These are phyloP conservation scores for Stagonosporopsis chrysanthemi DNA, from an alignment of 2,329 filamentous ascomycete species.

Conservation along the genomic window DNA sequence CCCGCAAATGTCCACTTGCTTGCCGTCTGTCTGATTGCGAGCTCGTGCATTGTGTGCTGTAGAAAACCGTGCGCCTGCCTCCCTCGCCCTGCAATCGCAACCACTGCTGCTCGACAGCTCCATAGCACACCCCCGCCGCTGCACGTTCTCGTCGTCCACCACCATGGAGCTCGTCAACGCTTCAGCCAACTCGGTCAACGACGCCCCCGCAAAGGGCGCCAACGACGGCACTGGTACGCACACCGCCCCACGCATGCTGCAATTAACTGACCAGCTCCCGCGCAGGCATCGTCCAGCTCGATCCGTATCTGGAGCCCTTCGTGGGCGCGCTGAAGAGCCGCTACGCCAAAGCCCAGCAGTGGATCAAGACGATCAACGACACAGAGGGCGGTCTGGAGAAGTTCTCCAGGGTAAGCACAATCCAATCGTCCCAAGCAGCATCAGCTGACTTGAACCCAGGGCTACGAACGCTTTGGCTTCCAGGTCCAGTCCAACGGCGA, in stretches of 20 bases:
- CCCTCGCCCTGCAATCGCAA: constrained; percentile 20
- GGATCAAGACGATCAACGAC: constrained; percentile 84
- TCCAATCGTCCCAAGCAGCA: neutral
- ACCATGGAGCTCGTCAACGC: constrained; percentile 54
- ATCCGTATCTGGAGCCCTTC: constrained; percentile 90
- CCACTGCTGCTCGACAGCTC: constrained; percentile 21
- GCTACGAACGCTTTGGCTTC: constrained; percentile 85
- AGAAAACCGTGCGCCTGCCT: constrained; percentile 20
- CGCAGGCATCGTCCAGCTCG: constrained; percentile 82
- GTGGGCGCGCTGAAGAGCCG: constrained; percentile 76
- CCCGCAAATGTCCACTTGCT: constrained; percentile 41
- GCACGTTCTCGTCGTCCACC: constrained; percentile 21
- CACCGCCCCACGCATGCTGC: neutral
- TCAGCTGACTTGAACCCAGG: constrained; percentile 60
- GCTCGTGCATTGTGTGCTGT: constrained; percentile 19
- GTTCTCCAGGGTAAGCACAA: constrained; percentile 75
- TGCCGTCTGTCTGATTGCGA: constrained; percentile 18
- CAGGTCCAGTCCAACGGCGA: constrained; percentile 82
- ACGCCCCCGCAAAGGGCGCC: constrained; percentile 61
- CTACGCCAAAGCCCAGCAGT: constrained; percentile 80
- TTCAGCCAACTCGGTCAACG: constrained; percentile 55
- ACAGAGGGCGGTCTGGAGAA: constrained; percentile 89
- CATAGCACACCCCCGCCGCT: constrained; percentile 27
- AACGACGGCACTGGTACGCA: constrained; percentile 74
- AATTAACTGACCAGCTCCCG: constrained; percentile 34